phyloP scores from a whole-genome alignment of 257 asterid genomes.

The Capsicum baccatum region DNA sequence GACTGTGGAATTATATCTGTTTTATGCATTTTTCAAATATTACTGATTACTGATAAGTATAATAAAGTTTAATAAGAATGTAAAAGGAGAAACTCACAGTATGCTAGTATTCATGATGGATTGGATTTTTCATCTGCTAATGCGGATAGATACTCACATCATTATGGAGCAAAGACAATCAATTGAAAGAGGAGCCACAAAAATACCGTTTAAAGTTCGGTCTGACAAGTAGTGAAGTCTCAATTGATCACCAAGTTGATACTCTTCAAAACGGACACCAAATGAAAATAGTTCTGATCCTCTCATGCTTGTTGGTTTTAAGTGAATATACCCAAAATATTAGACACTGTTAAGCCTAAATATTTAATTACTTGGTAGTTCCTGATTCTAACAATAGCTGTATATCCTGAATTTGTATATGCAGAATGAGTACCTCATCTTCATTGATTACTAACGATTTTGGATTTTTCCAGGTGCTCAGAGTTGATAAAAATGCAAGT shows the following conservation, averaged over 20 bases:
- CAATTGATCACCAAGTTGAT: not conserved
- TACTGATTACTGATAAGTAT: not conserved
- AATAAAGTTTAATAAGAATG: not conserved
- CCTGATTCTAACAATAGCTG: not conserved
- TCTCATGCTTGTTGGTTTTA: not conserved
- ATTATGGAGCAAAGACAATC: not conserved
- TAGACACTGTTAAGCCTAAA: not conserved
- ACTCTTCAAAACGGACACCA: not conserved
- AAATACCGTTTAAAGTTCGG: no score
- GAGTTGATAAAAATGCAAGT: constrained; percentile 78
- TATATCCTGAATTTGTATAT: not conserved
- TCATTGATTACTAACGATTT: not conserved
- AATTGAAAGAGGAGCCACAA: not conserved
- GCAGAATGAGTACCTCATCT: constrained; percentile 8
- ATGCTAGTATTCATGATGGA: not conserved
- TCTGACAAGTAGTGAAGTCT: no score
- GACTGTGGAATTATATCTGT: not conserved
- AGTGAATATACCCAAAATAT: not conserved
- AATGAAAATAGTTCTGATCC: not conserved
- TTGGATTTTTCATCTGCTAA: not conserved
- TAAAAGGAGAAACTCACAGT: not conserved
- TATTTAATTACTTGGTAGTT: not conserved
- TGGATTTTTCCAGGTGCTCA: constrained; percentile 63
- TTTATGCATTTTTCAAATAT: not conserved
- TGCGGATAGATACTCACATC: not conserved